Evolutionary conservation across 1,139 yeast genomes (phyloP), one percentile per base, ranked within the genome.

Genomic region (Scheffersomyces insectosa): DNA sequence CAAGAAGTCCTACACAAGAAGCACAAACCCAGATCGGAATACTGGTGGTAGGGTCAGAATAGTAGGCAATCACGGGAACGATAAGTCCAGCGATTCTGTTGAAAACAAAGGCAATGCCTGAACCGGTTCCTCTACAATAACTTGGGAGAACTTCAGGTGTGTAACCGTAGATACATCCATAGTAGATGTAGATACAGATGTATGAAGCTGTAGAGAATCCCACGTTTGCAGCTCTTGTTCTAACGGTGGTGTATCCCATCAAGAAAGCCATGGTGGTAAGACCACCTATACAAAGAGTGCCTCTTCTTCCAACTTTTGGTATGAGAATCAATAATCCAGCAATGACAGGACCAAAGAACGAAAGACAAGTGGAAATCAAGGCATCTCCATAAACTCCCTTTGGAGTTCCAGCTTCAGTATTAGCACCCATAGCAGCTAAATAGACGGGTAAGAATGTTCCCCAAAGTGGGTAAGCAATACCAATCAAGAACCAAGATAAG

Each of bases 351-450:
- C 72, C 72, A 28, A 55, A 64, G 30, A 62, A 57, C 0, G 65
- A 59, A 42, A 55, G 51, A n/a, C 54, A 62, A 46, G 64, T 63
- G 42, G 65, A 51, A 42, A 67, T 60, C 23, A 62, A 56, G 40
- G 60, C 54, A 52, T 68, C 70, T 23, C 70, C 54, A 47, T 66
- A 68, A 28, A 61, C 63, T n/a, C 66, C 68, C 39, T 45, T 42
- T n/a, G 58, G 50, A 1, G 60, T 49, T 14, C 28, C 40, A 3
- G 44, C 44, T 4, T 43, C 36, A 4, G 72, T 68, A 36, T 67
- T 60, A 9, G 72, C 79, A 30, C 83, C 82, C 52, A 76, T 69
- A 16, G 69, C 61, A 7, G 68, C 25, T 50, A 40, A n/a, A 40
- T 32, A 14, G 13, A 36, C 29, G 34, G 41, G 43, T 20, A 48